A percentile compares a stretch with the other conserved stretches of the same genome.
Evolutionary conservation across 805 yeast genomes (phyloP).

Genomic region (Metschnikowia amazonensis): DNA sequence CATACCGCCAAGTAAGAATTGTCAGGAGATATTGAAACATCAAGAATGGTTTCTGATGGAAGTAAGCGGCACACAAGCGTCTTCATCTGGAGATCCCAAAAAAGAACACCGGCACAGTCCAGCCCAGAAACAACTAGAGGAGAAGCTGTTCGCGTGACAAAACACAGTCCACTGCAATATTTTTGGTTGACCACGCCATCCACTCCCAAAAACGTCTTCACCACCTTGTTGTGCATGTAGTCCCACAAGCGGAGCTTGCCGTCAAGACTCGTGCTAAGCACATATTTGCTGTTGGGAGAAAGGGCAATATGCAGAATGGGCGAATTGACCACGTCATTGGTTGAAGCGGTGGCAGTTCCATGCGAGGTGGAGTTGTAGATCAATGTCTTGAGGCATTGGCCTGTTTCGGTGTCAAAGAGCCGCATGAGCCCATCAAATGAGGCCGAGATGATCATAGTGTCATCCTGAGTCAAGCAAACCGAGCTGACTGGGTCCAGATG

Average conservation of each 20-base stretch:
- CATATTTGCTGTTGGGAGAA: slow-evolving; percentile 76
- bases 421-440: slow-evolving; percentile 91
- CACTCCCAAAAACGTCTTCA: slow-evolving; percentile 58
- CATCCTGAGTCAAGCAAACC: slow-evolving; percentile 70
- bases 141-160: slow-evolving; percentile 35
- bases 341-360: slow-evolving; percentile 56
- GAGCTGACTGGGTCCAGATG: slow-evolving; percentile 88
- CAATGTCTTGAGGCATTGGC: slow-evolving; percentile 87
- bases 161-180: slow-evolving; percentile 50
- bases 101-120: slow-evolving; percentile 47
- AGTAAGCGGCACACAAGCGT: slow-evolving; percentile 34
- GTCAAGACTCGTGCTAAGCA: slow-evolving; percentile 76
- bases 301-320: slow-evolving; percentile 74
- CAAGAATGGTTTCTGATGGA: slow-evolving; percentile 34
- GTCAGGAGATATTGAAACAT: slow-evolving; percentile 34
- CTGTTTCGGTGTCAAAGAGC: slow-evolving; percentile 80
- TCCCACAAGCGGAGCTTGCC: slow-evolving; percentile 83
- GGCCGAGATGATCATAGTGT: slow-evolving; percentile 78
- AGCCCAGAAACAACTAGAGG: slow-evolving; percentile 59
- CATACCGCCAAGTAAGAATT: slow-evolving; percentile 37
- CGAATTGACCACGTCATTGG: slow-evolving; percentile 44
- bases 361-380: slow-evolving; percentile 69
- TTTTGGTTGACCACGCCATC: slow-evolving; percentile 42
- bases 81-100: slow-evolving; percentile 70
- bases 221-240: slow-evolving; percentile 73